Percentiles rank a stretch among this genome's conserved stretches.
Evolutionary conservation across 139 green algal genomes (phyloP).

Genomic region (Auxenochlorella protothecoides): DNA sequence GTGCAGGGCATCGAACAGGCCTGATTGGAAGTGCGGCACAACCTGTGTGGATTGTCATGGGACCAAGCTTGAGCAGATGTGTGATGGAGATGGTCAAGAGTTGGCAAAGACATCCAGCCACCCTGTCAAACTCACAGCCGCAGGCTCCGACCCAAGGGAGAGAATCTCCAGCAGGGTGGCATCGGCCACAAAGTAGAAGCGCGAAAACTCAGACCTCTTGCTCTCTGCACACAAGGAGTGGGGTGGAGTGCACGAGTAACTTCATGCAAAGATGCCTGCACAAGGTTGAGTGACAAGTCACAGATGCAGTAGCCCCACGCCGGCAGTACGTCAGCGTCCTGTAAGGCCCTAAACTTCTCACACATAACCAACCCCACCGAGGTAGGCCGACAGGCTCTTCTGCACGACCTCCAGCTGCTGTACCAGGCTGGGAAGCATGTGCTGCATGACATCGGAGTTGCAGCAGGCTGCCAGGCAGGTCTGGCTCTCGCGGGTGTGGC

Average conservation of each 20-base stretch:
- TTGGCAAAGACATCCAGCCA: too few species aligned
- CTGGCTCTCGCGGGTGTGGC: conserved; percentile 57
- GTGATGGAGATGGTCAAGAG: not conserved
- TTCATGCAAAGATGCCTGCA: not conserved
- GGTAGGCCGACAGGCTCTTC: conserved; percentile 84
- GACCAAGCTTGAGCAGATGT: not conserved
- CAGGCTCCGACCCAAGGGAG: conserved; percentile 82
- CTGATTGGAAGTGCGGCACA: conserved; percentile 90
- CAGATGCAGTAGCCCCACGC: not conserved
- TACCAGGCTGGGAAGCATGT: conserved; percentile 80
- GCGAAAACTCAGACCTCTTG: conserved; percentile 89
- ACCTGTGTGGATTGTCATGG: not conserved
- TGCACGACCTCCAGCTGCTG: conserved; percentile 94
- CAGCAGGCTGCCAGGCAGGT: conserved; percentile 78
- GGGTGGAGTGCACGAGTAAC: not conserved
- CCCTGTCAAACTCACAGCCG: conserved; percentile 36
- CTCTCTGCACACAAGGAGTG: conserved; percentile 37
- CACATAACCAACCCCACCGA: conserved; percentile 32
- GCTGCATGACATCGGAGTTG: conserved; percentile 81
- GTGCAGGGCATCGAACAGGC: conserved; percentile 85
- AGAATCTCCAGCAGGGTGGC: conserved; percentile 94
- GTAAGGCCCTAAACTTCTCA: not conserved
- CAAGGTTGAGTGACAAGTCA: not conserved
- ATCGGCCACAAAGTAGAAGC: conserved; percentile 97
- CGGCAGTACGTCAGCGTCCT: not conserved